Evolutionary conservation across 1,139 yeast species (phyloP), one percentile per base, ranked within the genome.

Genomic region (Casaregolazyma suthepensis): DNA sequence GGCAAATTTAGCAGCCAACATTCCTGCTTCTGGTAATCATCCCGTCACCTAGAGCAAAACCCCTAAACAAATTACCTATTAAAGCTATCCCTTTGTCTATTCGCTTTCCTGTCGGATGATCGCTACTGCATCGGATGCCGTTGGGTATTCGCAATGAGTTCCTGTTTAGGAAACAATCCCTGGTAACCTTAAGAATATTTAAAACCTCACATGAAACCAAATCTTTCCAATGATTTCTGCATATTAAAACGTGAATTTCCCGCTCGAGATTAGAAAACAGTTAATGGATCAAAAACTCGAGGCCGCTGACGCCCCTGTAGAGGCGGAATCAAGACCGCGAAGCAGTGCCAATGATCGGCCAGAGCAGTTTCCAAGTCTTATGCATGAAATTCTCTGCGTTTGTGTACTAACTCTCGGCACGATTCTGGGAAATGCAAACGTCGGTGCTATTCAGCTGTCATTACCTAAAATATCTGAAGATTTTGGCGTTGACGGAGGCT

Each of bases 331-430:
- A 26, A 26, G 12, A 9, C 12, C 31, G 2, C 6, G 31, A 12
- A 26, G 31, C 31, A 2, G 43, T 40, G 13, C 43, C n/a, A 49
- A 48, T 35, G 50, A 43, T 26, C 31, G 59, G 17, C 59, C 59
- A 2, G 47, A 18, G 12, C 43, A 47, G 37, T 57, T 57, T 48
- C 38, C 29, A 40, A 43, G 51, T 17, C 38, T 51, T 15, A 18
- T 48, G 15, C 54, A 53, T 43, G 66, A 62, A 37, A 46, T 57
- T 2, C 13, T 66, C 1, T 70, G 75, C 54, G 58, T 74, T 3
- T 43, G 66, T 1, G 56, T 67, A 6, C 63, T 72, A 42, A 61
- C 74, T 2, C 62, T 74, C 56, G 76, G 76, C 0, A 74, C 77
- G 4, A 72, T 73, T 13, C 70, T 75, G 37, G 66, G 74, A 12